Evolutionary conservation across 257 asterid genomes (phyloP).

Genomic region (Fraxinus americana): DNA sequence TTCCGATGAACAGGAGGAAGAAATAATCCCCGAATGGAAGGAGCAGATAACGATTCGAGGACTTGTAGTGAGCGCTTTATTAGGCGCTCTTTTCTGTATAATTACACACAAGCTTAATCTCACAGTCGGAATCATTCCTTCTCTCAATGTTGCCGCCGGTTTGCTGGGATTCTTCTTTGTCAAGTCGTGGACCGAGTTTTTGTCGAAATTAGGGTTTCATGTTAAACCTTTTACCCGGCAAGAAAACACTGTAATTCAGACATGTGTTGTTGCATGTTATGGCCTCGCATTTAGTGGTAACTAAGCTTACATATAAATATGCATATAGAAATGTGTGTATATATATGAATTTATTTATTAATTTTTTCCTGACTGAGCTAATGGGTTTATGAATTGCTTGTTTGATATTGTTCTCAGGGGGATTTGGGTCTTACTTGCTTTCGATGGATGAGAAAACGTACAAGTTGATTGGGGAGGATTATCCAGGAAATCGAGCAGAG

Average conservation of each 20-base stretch:
- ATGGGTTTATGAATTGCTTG: slow-evolving; percentile 1
- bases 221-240: slow-evolving; percentile 75
- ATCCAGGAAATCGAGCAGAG: slow-evolving; percentile 90
- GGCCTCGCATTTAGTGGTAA: slow-evolving; percentile 96
- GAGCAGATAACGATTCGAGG: slow-evolving; percentile 95
- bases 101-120: slow-evolving; percentile 93
- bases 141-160: slow-evolving; percentile 95
- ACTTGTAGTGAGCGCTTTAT: slow-evolving; percentile 71
- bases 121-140: slow-evolving; percentile 90
- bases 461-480: slow-evolving; percentile 81
- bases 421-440: slow-evolving; percentile 89
- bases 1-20: slow-evolving; percentile 28
- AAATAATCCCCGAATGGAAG: slow-evolving; percentile 67
- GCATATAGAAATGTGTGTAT: no score
- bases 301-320: not conserved
- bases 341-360: no score
- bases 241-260: slow-evolving; percentile 93
- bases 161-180: slow-evolving; percentile 88
- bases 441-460: slow-evolving; percentile 96
- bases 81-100: slow-evolving; percentile 83
- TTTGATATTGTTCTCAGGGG: slow-evolving; percentile 57
- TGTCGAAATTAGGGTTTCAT: slow-evolving; percentile 60
- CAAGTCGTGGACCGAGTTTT: slow-evolving; percentile 72
- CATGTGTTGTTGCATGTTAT: slow-evolving; percentile 96
- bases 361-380: not conserved